A percentile compares a stretch with the other conserved stretches of the same genome.
Evolutionary conservation across 768 basidiomycete genomes (phyloP).

Genomic region (Russula foetens): DNA sequence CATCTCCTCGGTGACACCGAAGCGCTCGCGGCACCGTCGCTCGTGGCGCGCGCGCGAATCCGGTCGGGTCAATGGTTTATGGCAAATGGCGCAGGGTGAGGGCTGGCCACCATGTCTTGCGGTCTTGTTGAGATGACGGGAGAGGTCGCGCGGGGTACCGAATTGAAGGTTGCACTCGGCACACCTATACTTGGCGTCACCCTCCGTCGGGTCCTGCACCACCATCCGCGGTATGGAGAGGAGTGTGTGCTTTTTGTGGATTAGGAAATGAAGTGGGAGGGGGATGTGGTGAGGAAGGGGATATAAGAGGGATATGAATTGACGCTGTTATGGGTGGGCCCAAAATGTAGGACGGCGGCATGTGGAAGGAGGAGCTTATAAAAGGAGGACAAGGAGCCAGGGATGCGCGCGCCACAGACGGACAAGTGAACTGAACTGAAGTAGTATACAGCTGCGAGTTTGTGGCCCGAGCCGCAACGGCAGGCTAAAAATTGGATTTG

Average conservation of each 20-base stretch:
- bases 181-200: slow-evolving; percentile 14
- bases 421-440: neutral
- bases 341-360: slow-evolving; percentile 1
- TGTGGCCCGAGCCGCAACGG: slow-evolving; percentile 5
- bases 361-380: slow-evolving; percentile 11
- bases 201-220: slow-evolving; percentile 2
- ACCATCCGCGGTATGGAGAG: slow-evolving; percentile 4
- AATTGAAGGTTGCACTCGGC: slow-evolving; percentile 17
- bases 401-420: slow-evolving; percentile 13
- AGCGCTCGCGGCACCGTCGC: slow-evolving; percentile 18
- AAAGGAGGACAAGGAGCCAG: slow-evolving; percentile 11
- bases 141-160: slow-evolving; percentile 15
- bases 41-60: slow-evolving; percentile 16
- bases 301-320: neutral
- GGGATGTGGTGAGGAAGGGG: neutral
- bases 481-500: neutral
- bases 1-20: slow-evolving; percentile 18
- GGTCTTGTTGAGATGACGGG: slow-evolving; percentile 14
- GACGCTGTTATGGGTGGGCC: neutral
- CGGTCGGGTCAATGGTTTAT: slow-evolving; percentile 14
- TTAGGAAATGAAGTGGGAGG: neutral
- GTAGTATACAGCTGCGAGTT: neutral
- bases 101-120: slow-evolving; percentile 14
- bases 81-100: slow-evolving; percentile 15
- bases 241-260: neutral